These are phyloP conservation scores for Globisporangium echinulatum DNA, from an alignment of 352 stramenopile species.

Conservation along the genomic window DNA sequence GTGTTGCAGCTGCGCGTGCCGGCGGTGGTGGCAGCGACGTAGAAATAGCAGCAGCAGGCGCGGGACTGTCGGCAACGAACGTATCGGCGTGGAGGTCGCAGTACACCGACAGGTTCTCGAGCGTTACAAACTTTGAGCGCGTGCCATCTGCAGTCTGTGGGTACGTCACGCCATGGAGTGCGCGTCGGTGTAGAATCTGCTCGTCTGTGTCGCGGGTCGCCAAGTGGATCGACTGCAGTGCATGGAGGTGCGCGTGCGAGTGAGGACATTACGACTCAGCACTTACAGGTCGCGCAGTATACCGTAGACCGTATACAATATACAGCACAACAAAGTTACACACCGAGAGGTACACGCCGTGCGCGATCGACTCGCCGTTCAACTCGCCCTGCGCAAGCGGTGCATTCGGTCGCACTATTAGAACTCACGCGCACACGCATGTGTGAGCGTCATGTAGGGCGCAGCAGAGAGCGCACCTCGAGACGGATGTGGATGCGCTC, in stretches of 20 bases:
- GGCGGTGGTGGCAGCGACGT: background rate
- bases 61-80: slow-evolving; percentile 12
- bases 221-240: slow-evolving; percentile 41
- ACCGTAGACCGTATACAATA: no score
- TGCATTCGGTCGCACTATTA: no score
- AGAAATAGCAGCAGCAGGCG: background rate
- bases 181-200: slow-evolving; percentile 52
- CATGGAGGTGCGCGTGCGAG: background rate
- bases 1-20: background rate
- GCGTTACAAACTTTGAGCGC: slow-evolving; percentile 49
- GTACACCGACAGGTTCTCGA: slow-evolving; percentile 60
- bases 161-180: slow-evolving; percentile 46
- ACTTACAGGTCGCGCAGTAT: background rate
- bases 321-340: background rate
- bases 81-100: slow-evolving; percentile 40
- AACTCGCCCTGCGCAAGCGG: slow-evolving; percentile 24
- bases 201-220: slow-evolving; percentile 42
- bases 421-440: no score
- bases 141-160: slow-evolving; percentile 17
- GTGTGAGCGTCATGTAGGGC: no score
- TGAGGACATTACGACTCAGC: background rate
- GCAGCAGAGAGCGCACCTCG: slow-evolving; percentile 30
- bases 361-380: slow-evolving; percentile 35
- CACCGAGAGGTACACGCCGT: slow-evolving; percentile 56
- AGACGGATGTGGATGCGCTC: slow-evolving; percentile 63